These are phyloP conservation scores for Pichia exigua DNA, from an alignment of 805 yeast species.

Conservation along the genomic window DNA sequence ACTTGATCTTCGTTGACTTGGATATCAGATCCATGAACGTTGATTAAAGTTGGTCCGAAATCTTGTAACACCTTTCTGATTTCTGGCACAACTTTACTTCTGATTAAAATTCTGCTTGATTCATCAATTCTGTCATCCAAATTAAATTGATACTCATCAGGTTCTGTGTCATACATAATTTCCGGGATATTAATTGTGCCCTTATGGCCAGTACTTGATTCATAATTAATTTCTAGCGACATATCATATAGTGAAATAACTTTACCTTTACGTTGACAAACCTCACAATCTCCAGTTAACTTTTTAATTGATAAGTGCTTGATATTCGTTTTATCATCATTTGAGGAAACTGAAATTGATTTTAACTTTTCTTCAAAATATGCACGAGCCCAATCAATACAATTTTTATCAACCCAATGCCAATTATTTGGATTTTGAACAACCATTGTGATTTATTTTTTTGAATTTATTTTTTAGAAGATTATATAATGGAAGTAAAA, in stretches of 20 bases:
- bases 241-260: slow-evolving; percentile 88
- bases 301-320: slow-evolving; percentile 40
- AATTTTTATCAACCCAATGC: slow-evolving; percentile 99
- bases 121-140: slow-evolving; percentile 54
- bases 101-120: slow-evolving; percentile 39
- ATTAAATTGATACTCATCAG: slow-evolving; percentile 79
- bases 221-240: slow-evolving; percentile 44
- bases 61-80: slow-evolving; percentile 50
- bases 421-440: slow-evolving; percentile 96
- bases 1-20: slow-evolving; percentile 70
- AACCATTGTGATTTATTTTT: slow-evolving; percentile 59
- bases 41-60: slow-evolving; percentile 75
- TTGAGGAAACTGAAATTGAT: slow-evolving; percentile 33
- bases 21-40: slow-evolving; percentile 73
- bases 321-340: slow-evolving; percentile 26
- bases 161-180: slow-evolving; percentile 84
- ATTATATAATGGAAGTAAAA: background rate
- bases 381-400: slow-evolving; percentile 80
- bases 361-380: slow-evolving; percentile 61
- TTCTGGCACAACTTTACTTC: slow-evolving; percentile 55
- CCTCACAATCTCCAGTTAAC: slow-evolving; percentile 94
- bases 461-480: background rate
- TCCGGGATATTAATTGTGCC: slow-evolving; percentile 88
- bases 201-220: slow-evolving; percentile 14
- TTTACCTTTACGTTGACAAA: slow-evolving; percentile 93